Base-by-base conservation (phyloP, 2,329 filamentous ascomycete species). In the Neonectria sp. region DNA sequence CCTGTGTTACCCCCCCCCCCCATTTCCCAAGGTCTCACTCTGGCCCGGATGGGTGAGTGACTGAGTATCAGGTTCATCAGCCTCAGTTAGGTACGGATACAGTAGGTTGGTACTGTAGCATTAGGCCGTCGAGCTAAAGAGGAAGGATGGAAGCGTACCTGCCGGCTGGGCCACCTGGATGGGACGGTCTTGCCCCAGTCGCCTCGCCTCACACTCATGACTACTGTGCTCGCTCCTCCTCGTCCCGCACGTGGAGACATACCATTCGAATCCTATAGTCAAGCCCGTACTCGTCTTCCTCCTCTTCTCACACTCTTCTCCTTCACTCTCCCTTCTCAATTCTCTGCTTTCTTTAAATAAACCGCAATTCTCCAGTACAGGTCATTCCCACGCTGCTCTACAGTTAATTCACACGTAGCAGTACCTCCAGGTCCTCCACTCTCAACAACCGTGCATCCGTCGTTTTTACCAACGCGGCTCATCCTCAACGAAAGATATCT, bases 161-260 rank as follows among this genome's bases (percentile, higher is more conserved):
- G 29, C 49, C 15, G 17, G 51, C 31, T 53, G 51, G 51, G 31
- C 31, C 31, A 13, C 27, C 37, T 57, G 37, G 55, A 48, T 64
- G 48, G 55, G 58, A 64, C 55, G 37, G 35, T 55, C 46, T 55
- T 53, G 55, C 48, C 25, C 58, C 58, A 43, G 49, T 61, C 49
- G 40, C 46, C 43, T 61, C 49, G 49, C 53, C 43, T 61, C 43
- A 53, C 37, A 51, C 45, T 53, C 58, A 59, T 51, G 35, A 45
- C 49, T 60, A 51, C 46, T 45, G 4, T 48, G 31, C 17, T 29
- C 45, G 29, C 52, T 55, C 46, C 31, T 35, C 43, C 33, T 37
- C 37, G 56, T 33, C 51, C 51, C 51, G 56, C 63, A 65, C 63
- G 63, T 65, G 63, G 63, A 43, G 55, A 60, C 37, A 40, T 40